phyloP scores from a whole-genome alignment of 305 asterid genomes.

The Fraxinus angustifolia region DNA sequence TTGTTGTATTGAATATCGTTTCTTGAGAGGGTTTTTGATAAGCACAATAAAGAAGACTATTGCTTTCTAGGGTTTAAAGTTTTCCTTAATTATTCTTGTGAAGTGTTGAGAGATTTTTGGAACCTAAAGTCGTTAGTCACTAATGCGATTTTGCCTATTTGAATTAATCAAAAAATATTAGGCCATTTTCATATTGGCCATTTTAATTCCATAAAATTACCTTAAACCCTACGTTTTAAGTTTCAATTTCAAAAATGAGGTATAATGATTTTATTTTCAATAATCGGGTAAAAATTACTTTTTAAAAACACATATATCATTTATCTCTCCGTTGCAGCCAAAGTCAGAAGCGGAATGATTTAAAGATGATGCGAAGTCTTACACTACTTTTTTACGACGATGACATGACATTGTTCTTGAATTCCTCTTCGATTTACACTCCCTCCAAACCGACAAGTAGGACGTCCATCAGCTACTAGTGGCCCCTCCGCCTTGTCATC shows the following conservation, averaged over 20 bases:
- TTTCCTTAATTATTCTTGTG: not conserved
- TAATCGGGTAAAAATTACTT: not conserved
- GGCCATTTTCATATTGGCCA: not conserved
- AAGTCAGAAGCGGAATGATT: not conserved
- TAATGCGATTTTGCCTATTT: not conserved
- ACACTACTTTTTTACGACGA: not conserved
- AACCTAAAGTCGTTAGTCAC: not conserved
- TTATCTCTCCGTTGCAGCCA: not conserved
- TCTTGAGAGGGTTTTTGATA: not conserved
- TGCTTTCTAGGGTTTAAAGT: not conserved
- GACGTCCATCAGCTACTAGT: not conserved
- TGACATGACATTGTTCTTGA: not conserved
- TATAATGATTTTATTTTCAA: not conserved
- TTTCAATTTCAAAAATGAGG: not conserved
- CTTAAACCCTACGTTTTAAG: not conserved
- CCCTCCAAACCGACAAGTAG: not conserved
- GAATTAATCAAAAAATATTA: not conserved
- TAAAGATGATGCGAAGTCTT: not conserved
- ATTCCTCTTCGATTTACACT: not conserved
- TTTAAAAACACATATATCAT: not conserved
- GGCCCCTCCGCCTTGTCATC: not conserved
- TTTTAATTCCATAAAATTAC: not conserved
- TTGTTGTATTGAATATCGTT: constrained; percentile 27
- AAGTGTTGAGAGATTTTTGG: not conserved
- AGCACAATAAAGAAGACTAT: not conserved